Evolutionary conservation across 257 asterid species (phyloP).

Genomic region (Linderniella brevidens): DNA sequence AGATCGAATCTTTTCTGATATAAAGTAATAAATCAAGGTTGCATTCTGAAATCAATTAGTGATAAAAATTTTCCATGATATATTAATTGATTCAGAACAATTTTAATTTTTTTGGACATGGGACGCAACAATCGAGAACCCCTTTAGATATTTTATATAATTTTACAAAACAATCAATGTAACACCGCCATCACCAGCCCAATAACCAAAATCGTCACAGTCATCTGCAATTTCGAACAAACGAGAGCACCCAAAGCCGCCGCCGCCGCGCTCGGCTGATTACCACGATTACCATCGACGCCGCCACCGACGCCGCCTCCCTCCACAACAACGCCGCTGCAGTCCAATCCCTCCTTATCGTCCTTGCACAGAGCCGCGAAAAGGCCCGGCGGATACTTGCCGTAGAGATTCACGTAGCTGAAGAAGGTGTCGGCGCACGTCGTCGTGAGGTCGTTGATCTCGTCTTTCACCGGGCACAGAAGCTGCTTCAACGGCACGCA

Average conservation of each 20-base stretch:
- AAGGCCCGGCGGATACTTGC: conserved; percentile 75
- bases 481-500: conserved; percentile 46
- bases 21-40: too few relatives aligned
- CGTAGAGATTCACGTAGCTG: conserved; percentile 60
- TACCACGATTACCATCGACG: conserved; percentile 8
- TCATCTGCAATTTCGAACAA: neutral
- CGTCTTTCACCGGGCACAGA: conserved; percentile 35
- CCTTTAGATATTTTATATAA: too few relatives aligned
- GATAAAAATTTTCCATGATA: too few relatives aligned
- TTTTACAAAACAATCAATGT: too few relatives aligned
- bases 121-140: too few relatives aligned
- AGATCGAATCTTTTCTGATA: too few relatives aligned
- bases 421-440: conserved; percentile 48
- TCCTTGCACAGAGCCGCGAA: conserved; percentile 57
- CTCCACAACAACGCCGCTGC: conserved; percentile 9
- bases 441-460: conserved; percentile 33
- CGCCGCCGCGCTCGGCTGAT: neutral
- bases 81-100: too few relatives aligned
- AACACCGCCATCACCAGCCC: too few relatives aligned
- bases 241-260: neutral
- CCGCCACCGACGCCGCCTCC: conserved; percentile 2
- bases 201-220: too few relatives aligned
- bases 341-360: conserved; percentile 39
- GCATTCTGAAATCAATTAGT: too few relatives aligned
- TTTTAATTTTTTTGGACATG: too few relatives aligned